Evolutionary conservation across 148 eudicot genomes (phyloP).

Genomic region (Salicornia ramosissima): DNA sequence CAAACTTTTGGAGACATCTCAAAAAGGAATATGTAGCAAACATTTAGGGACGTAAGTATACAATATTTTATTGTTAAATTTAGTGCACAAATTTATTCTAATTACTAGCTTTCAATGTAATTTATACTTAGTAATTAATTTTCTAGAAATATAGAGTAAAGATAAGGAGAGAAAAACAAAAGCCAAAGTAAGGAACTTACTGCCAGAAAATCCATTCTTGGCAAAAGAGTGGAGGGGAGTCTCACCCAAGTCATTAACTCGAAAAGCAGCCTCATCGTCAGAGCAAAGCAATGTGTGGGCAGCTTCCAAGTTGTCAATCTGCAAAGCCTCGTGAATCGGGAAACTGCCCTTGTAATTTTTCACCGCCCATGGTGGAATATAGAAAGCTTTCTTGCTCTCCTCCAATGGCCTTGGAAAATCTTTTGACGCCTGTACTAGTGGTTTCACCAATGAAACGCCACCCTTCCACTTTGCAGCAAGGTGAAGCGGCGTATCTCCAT

Average conservation of each 20-base stretch:
- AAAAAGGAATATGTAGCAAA: no score
- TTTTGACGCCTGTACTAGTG: not conserved
- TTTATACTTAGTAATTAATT: no score
- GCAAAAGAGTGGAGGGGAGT: conserved; percentile 18
- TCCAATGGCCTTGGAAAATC: not conserved
- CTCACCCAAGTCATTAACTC: conserved; percentile 15
- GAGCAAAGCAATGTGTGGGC: not conserved
- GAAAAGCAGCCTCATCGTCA: not conserved
- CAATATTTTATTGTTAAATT: no score
- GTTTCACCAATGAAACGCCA: not conserved
- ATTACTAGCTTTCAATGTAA: no score
- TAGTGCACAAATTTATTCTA: no score
- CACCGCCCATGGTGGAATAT: conserved; percentile 4
- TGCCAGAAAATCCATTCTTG: not conserved
- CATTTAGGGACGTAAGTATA: no score
- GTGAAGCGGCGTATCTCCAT: conserved; percentile 24
- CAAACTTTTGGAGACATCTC: no score
- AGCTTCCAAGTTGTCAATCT: not conserved
- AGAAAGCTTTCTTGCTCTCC: not conserved
- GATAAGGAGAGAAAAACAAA: not conserved
- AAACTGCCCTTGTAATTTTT: conserved; percentile 3
- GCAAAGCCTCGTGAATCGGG: conserved; percentile 17
- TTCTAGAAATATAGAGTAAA: no score
- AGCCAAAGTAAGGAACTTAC: not conserved
- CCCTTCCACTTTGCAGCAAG: conserved; percentile 12